Evolutionary conservation across 2,329 filamentous ascomycete species (phyloP).

Genomic region (Acarospora socialis): DNA sequence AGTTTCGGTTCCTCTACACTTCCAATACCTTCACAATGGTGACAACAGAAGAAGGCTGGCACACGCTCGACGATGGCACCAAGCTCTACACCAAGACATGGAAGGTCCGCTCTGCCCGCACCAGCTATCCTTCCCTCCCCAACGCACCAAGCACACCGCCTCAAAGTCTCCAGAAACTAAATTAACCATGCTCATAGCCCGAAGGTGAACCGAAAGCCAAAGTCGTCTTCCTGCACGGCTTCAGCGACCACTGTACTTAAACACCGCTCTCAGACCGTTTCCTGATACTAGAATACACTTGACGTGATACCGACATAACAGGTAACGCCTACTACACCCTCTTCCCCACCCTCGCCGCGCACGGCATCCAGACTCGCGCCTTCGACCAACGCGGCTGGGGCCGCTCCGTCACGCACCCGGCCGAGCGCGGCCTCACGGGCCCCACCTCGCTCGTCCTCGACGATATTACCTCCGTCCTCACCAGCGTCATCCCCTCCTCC

Average conservation of each 20-base stretch:
- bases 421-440: constrained; percentile 58
- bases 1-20: no score
- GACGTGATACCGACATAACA: constrained; percentile 18
- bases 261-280: no score
- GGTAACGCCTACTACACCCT: constrained; percentile 61
- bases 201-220: constrained; percentile 48
- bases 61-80: constrained; percentile 36
- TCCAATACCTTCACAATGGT: constrained; percentile 17
- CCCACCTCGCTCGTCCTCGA: constrained; percentile 56
- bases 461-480: constrained; percentile 67
- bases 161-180: constrained; percentile 6
- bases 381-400: constrained; percentile 91
- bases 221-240: constrained; percentile 75
- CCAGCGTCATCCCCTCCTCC: constrained; percentile 37
- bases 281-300: no score
- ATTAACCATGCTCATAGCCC: constrained; percentile 30
- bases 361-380: constrained; percentile 59
- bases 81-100: constrained; percentile 49
- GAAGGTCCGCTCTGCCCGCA: constrained; percentile 31
- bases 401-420: constrained; percentile 46
- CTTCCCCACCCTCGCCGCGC: constrained; percentile 53
- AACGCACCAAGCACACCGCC: background rate
- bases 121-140: constrained; percentile 3
- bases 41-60: constrained; percentile 36
- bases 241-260: constrained; percentile 57